Conservation (phyloP, 352 stramenopile species). For the Phytophthora megakarya region DNA sequence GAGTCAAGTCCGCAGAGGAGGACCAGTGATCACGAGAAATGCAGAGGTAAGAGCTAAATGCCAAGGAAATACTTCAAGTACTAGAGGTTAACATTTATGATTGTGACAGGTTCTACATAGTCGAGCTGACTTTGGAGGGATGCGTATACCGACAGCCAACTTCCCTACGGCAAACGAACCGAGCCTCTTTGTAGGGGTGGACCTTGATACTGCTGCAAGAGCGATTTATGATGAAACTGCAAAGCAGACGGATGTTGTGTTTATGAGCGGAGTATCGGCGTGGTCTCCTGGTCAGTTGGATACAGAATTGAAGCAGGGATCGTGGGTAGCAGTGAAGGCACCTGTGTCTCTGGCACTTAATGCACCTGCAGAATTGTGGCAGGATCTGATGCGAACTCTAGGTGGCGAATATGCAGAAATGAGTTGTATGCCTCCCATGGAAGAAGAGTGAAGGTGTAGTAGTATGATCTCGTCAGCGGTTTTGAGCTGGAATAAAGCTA, state of each 20-base stretch:
- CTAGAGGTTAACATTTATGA: background rate
- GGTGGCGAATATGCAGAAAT: slow-evolving; percentile 80
- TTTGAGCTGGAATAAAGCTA: slow-evolving; percentile 27
- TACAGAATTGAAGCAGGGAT: slow-evolving; percentile 66
- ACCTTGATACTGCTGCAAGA: slow-evolving; percentile 66
- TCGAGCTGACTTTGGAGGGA: slow-evolving; percentile 64
- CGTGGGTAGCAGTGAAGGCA: slow-evolving; percentile 78
- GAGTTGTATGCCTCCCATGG: slow-evolving; percentile 62
- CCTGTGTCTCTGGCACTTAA: slow-evolving; percentile 74
- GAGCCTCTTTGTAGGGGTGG: slow-evolving; percentile 67
- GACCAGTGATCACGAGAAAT: slow-evolving; percentile 64
- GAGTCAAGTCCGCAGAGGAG: slow-evolving; percentile 62
- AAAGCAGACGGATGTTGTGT: slow-evolving; percentile 71
- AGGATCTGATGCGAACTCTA: slow-evolving; percentile 65
- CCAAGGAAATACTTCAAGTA: background rate
- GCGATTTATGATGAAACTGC: slow-evolving; percentile 57
- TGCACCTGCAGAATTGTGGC: slow-evolving; percentile 68
- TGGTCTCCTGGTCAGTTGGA: slow-evolving; percentile 77
- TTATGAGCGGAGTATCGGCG: slow-evolving; percentile 75
- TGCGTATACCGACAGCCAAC: slow-evolving; percentile 51
- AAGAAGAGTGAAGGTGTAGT: slow-evolving; percentile 51
- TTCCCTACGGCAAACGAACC: slow-evolving; percentile 48
- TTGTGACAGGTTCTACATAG: slow-evolving; percentile 60
- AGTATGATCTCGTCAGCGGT: background rate
- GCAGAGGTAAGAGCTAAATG: slow-evolving; percentile 47